phyloP scores from a whole-genome alignment of 345 rosid species.

The Lepidium didymum region DNA sequence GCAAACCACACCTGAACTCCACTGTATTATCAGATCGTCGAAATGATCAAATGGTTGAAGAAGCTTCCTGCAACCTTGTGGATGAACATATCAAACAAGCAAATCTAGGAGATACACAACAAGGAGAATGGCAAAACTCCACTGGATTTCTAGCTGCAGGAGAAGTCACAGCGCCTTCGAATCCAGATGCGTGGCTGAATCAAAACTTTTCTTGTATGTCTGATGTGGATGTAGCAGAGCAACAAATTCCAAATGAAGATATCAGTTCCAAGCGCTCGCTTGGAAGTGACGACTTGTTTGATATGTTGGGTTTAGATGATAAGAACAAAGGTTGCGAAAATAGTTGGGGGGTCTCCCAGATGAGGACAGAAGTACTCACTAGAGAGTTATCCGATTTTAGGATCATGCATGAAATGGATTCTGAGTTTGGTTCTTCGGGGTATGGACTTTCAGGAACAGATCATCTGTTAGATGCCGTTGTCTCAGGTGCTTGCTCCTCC shows the following conservation, averaged over 20 bases:
- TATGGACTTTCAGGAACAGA: constrained; percentile 43
- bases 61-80: constrained; percentile 1
- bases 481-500: constrained; percentile 47
- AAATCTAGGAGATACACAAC: constrained; percentile 5
- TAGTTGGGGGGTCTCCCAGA: constrained; percentile 27
- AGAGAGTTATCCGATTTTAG: constrained; percentile 30
- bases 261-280: constrained; percentile 28
- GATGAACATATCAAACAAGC: constrained; percentile 16
- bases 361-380: constrained; percentile 31
- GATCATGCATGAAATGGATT: constrained; percentile 33
- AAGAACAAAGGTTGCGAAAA: constrained; percentile 46
- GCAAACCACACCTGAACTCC: constrained; percentile 41
- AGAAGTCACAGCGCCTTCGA: constrained; percentile 20
- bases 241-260: constrained; percentile 36
- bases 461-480: constrained; percentile 92
- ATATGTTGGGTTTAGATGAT: constrained; percentile 67
- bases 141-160: not conserved
- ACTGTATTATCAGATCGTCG: constrained; percentile 22
- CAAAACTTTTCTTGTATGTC: constrained; percentile 34
- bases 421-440: constrained; percentile 34
- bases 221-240: constrained; percentile 32
- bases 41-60: constrained; percentile 10
- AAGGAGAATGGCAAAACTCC: constrained; percentile 20
- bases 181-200: constrained; percentile 42
- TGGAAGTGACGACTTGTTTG: constrained; percentile 74